Base-by-base conservation (phyloP, 2,329 filamentous ascomycete species). In the Alternaria incomplexa region DNA sequence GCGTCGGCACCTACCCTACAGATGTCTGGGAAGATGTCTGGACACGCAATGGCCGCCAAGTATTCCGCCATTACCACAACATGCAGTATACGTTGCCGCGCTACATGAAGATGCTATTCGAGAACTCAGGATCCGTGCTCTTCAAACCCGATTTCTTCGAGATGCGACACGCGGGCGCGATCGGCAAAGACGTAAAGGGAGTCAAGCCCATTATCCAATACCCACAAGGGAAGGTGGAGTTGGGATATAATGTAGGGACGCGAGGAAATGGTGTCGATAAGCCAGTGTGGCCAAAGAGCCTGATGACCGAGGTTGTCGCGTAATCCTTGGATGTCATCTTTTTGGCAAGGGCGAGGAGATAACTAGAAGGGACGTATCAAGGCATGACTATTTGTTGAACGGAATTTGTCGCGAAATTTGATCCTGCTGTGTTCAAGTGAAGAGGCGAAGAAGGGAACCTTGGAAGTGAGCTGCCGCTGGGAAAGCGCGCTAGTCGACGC, bases 131-230 rank as follows among this genome's bases (percentile, higher is more conserved):
- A 1, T 63, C 75, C 6, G 74, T 75, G 0, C 63, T 87, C 1
- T 83, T 88, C 59, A 79, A 82, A 5, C 79, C 82, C 0, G 74
- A 77, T 0, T 88, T 85, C 72, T 87, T 88, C 60, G 81, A 85
- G 70, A 67, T 70, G 25, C 71, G 80, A n/a, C 64, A 75, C 12
- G 77, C 77, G 4, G 76, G 77, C 52, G 79, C 79, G 3, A 66
- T 85, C 13, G 81, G 77, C 0, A 76, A 69, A 10, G 72, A 77
- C 1, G 75, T 87, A 20, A 63, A 73, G 5, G 75, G 74, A 17
- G 77, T 83, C 8, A 85, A 83, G 65, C 84, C 85, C 0, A 73
- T 86, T 7, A 75, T 83, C 7, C 72, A 77, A 45, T 86, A 69
- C 51, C 70, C 72, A 1, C 61, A 67, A 1, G 70, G 67, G 0